Evolutionary conservation across 768 basidiomycete species (phyloP), one percentile per base, ranked within the genome.

Genomic region (Glaciozyma martinii): DNA sequence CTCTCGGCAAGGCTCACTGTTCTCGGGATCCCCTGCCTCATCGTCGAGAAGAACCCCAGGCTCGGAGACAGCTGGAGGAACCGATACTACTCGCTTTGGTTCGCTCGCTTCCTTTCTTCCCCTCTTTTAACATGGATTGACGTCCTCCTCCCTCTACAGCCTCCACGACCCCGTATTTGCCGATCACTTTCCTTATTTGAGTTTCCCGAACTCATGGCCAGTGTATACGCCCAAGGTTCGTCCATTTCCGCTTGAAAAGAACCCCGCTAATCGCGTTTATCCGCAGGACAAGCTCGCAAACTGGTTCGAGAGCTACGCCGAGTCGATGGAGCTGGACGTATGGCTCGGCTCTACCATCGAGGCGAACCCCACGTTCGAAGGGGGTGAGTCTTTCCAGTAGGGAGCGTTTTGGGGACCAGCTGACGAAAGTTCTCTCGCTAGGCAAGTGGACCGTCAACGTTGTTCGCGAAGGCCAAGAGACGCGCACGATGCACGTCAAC

Each of bases 1-100:
- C 69, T 83, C 3, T 86, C 86, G 0, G 85, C 85, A 3, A 79
- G 85, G n/a, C 79, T 87, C 61, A 84, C 84, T 71, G 78, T 78
- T 49, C 76, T 87, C 30, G 82, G 81, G 25, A 75, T 89, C 18
- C 71, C 78, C 2, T 77, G 80, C 1, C 76, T 90, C 15, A 76
- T 89, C 19, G 77, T 89, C 55, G 88, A 90, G 73, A 83, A 80
- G 74, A 81, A 84, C 58, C 64, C n/a, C 8, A 23, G 76, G 30
- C 70, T 76, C n/a, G 76, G 76, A 3, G 76, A 76, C 67, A 72
- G 71, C 46, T 76, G 76, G 75, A 59, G 75, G 19, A 62, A 80
- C 29, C 49, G 32, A 5, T 52, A 53, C 57, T 37, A 19, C 40
- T 23, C 32, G 23, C 18, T 18, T 19, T 27, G 10, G 42, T 61